Evolutionary conservation across 176 grass and related monocot species (phyloP).

Genomic region (Oryza nivara): DNA sequence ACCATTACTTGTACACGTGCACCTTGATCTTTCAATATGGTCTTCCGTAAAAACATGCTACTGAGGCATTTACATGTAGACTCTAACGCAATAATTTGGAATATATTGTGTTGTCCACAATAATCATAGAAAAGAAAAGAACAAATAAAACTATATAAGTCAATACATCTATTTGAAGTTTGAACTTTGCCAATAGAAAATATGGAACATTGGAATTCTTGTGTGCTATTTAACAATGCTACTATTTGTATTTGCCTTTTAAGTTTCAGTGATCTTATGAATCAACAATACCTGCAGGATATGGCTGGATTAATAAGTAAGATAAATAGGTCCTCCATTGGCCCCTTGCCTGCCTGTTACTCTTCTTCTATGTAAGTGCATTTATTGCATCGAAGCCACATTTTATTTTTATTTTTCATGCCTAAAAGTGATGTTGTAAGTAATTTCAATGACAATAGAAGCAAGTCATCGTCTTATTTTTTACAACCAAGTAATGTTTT

Average conservation of each 20-base stretch:
- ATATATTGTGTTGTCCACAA: slow-evolving; percentile 8
- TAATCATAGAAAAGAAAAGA: background rate
- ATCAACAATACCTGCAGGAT: slow-evolving; percentile 66
- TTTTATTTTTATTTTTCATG: slow-evolving; percentile 23
- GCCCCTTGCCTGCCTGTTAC: slow-evolving; percentile 86
- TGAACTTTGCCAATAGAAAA: background rate
- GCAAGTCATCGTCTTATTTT: slow-evolving; percentile 19
- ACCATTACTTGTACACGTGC: background rate
- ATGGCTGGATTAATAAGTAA: slow-evolving; percentile 99
- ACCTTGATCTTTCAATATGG: background rate
- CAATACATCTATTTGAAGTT: background rate
- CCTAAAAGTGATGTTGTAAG: slow-evolving; percentile 35
- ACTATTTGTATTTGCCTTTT: background rate
- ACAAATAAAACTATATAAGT: background rate
- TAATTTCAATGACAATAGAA: background rate
- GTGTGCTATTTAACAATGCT: background rate
- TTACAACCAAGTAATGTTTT: slow-evolving; percentile 14
- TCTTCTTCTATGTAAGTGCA: slow-evolving; percentile 81
- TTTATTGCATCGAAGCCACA: slow-evolving; percentile 12
- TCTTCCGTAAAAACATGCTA: background rate
- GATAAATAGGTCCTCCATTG: slow-evolving; percentile 92
- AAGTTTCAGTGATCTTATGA: slow-evolving; percentile 14
- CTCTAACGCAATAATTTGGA: background rate
- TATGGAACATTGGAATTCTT: background rate
- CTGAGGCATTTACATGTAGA: background rate